These are phyloP conservation scores for Gentiana dahurica DNA, from an alignment of 257 asterid genomes.

Conservation along the genomic window DNA sequence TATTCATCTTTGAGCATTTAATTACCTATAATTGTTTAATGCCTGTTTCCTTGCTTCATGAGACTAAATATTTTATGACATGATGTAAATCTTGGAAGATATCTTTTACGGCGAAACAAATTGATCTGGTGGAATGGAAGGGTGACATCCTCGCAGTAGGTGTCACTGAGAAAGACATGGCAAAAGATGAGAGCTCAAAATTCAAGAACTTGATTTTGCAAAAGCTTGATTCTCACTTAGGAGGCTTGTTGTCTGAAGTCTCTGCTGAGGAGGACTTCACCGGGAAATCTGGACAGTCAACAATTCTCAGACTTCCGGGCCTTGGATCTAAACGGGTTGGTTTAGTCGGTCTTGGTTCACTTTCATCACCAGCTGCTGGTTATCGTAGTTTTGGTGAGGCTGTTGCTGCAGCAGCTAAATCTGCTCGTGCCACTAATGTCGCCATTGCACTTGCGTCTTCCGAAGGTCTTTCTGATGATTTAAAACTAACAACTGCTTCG, in stretches of 20 bases:
- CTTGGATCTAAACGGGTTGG: conserved; percentile 74
- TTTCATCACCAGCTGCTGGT: conserved; percentile 37
- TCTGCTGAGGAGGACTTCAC: conserved; percentile 81
- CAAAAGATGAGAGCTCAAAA: conserved; percentile 58
- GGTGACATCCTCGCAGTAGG: conserved; percentile 95
- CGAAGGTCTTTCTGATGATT: conserved; percentile 44
- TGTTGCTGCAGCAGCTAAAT: conserved; percentile 84
- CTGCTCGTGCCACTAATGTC: conserved; percentile 56
- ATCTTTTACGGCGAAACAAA: conserved; percentile 75
- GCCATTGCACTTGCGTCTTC: conserved; percentile 80
- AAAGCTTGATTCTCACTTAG: conserved; percentile 60
- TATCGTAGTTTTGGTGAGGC: conserved; percentile 86
- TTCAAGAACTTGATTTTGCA: conserved; percentile 64
- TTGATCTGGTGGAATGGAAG: conserved; percentile 85
- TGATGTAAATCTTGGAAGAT: conserved; percentile 32
- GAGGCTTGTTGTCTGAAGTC: conserved; percentile 72
- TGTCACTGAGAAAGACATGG: conserved; percentile 72
- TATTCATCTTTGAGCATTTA: neutral
- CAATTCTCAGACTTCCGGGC: conserved; percentile 67
- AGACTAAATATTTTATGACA: conserved; percentile 10
- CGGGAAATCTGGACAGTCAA: conserved; percentile 84
- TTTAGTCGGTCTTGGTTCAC: conserved; percentile 72
- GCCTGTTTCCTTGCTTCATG: neutral
- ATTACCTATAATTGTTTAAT: neutral
- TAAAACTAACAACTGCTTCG: conserved; percentile 61